These are phyloP conservation scores for Calonectria fujianensis DNA, from an alignment of 2,329 filamentous ascomycete genomes.

Conservation along the genomic window DNA sequence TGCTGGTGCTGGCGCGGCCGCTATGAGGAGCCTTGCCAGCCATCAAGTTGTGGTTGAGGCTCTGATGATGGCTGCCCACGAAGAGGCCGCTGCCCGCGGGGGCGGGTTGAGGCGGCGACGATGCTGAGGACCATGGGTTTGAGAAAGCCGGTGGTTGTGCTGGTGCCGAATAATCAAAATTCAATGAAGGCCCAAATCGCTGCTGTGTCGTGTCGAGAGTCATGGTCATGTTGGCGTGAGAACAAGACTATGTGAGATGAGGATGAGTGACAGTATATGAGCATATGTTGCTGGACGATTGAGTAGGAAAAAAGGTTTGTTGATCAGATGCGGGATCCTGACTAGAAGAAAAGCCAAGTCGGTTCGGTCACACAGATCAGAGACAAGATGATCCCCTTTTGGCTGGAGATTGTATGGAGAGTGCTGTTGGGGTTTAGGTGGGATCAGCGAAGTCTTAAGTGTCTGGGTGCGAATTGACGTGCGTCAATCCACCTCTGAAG, in stretches of 20 bases:
- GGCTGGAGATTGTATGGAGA: slow-evolving; percentile 58
- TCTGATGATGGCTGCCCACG: slow-evolving; percentile 72
- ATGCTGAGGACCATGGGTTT: slow-evolving; percentile 87
- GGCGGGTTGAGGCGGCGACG: slow-evolving; percentile 65
- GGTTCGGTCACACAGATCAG: slow-evolving; percentile 66
- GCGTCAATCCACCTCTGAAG: slow-evolving; percentile 63
- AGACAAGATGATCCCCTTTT: slow-evolving; percentile 61
- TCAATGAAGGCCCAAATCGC: slow-evolving; percentile 83
- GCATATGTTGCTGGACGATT: slow-evolving; percentile 51
- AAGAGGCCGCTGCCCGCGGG: slow-evolving; percentile 78
- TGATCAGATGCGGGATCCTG: slow-evolving; percentile 73
- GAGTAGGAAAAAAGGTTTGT: slow-evolving; percentile 59
- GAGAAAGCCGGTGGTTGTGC: slow-evolving; percentile 83
- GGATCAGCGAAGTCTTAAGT: slow-evolving; percentile 79
- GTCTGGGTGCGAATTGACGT: slow-evolving; percentile 65
- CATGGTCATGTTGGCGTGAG: slow-evolving; percentile 86
- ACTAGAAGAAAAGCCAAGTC: slow-evolving; percentile 67
- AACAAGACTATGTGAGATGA: slow-evolving; percentile 44
- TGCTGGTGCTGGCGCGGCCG: slow-evolving; percentile 75
- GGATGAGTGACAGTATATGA: slow-evolving; percentile 49
- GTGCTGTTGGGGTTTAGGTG: slow-evolving; percentile 61
- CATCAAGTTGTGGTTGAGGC: slow-evolving; percentile 74
- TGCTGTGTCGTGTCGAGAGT: slow-evolving; percentile 93
- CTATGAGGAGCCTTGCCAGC: slow-evolving; percentile 64
- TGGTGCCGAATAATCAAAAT: slow-evolving; percentile 82